phyloP scores from a whole-genome alignment of 1,284 basidiomycete species.

The Megacollybia platyphylla region DNA sequence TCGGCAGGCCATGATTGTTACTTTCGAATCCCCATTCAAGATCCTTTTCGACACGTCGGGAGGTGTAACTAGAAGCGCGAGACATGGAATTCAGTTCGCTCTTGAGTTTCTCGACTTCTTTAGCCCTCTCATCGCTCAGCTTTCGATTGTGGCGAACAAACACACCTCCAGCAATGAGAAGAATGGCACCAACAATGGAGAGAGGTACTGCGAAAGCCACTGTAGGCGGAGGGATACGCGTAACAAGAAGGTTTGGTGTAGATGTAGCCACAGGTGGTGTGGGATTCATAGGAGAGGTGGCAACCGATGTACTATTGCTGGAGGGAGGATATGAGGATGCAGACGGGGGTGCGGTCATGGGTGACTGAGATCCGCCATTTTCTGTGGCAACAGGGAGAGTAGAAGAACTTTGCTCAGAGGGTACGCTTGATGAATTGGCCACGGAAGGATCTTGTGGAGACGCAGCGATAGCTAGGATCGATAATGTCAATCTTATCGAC shows the following conservation, averaged over 20 bases:
- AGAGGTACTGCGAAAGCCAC: conserved; percentile 32
- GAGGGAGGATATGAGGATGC: background rate
- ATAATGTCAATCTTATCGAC: too few species aligned
- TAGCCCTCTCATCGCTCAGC: conserved; percentile 7
- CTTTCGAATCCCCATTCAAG: conserved; percentile 3
- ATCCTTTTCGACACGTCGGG: conserved; percentile 6
- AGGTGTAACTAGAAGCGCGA: conserved; percentile 1
- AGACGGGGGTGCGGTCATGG: too few species aligned
- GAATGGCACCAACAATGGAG: conserved; percentile 24
- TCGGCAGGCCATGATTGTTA: background rate
- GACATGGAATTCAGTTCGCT: conserved; percentile 1
- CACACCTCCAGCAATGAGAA: conserved; percentile 22
- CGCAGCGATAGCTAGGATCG: too few species aligned
- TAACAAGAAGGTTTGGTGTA: conserved; percentile 14
- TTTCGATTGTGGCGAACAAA: conserved; percentile 14
- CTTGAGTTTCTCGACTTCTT: conserved; percentile 6
- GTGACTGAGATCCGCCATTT: too few species aligned
- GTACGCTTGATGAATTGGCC: too few species aligned
- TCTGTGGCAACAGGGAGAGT: too few species aligned
- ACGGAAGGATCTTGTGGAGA: too few species aligned
- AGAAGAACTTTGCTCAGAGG: too few species aligned
- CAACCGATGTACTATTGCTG: conserved; percentile 3
- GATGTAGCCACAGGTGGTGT: conserved; percentile 5
- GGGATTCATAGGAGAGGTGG: background rate
- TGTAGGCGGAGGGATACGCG: conserved; percentile 18